Evolutionary conservation across 2,329 filamentous ascomycete species (phyloP), one percentile per base, ranked within the genome.

Genomic region (Xylaria multiplex): DNA sequence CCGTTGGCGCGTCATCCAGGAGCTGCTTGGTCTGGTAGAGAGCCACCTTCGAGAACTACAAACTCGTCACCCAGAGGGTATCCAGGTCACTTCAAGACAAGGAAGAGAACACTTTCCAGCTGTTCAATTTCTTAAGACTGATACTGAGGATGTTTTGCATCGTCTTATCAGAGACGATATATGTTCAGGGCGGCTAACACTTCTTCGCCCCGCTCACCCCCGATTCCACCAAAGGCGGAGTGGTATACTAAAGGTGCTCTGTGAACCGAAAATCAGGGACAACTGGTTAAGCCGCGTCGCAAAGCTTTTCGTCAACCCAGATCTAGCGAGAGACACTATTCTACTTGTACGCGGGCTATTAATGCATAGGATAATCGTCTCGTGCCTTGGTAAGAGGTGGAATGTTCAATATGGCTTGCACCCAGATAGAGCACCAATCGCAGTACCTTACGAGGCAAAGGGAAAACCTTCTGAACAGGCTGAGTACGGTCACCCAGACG

Each of bases 401-500:
- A 89, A 90, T 50, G 90, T 93, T 0, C 81, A 86, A 43, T 93
- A 90, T 52, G 87, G 88, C 0, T 76, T 90, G 0, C 83, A 88
- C 66, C 82, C 85, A 0, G 49, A 69, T 0, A 81, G 90, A 2
- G 79, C 83, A 50, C 87, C 87, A 0, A 83, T 91, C 5, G 89
- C 90, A 0, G 90, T 92, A 0, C 90, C 90, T 0, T 93, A 84
- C 52, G 81, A 86, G 13, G 88, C 88, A 0, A 91, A 92, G 61
- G 90, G 90, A 1, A 80, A 82, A 0, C 90, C 90, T 0, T 85
- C 84, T 0, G 83, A 86, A 0, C 82, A 86, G 3, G 85, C 89
- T 0, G 90, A 93, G 70, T 93, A 85, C 71, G 87, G 88, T 0
- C 89, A 93, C 68, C 89, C 90, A 0, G 83, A 93, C 68, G 88